Evolutionary conservation across 2,329 filamentous ascomycete species (phyloP).

Genomic region (Alternaria hordeiaustralica): DNA sequence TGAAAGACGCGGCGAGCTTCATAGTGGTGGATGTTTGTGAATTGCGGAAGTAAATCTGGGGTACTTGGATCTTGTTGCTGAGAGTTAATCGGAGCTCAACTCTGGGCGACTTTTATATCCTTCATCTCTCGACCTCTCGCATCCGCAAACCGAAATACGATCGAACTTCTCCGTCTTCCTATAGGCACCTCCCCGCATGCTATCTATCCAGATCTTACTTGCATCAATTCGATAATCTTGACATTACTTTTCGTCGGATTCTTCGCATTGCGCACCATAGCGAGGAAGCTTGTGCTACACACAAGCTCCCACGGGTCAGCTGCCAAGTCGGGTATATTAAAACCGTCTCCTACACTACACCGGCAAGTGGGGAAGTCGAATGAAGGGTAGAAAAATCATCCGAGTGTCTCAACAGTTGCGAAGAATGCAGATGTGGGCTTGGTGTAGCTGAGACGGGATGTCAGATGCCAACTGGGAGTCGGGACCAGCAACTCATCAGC

Average conservation of each 20-base stretch:
- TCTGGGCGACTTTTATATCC: neutral
- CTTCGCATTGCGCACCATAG: neutral
- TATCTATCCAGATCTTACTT: neutral
- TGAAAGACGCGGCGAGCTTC: neutral
- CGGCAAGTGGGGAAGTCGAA: neutral
- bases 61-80: neutral
- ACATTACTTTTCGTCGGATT: neutral
- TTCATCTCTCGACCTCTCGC: neutral
- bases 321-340: neutral
- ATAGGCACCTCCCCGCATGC: accelerated
- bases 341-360: neutral
- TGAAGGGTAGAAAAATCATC: no score
- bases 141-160: neutral
- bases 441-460: neutral
- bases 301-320: neutral
- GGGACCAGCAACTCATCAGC: no score
- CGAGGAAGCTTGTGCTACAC: neutral
- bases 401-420: neutral
- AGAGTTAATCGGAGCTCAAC: accelerated
- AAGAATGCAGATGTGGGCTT: neutral
- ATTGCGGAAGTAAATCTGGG: neutral
- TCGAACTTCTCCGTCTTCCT: neutral
- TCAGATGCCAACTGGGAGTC: no score
- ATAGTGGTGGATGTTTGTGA: neutral
- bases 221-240: neutral